phyloP scores from a whole-genome alignment of 2,329 filamentous ascomycete species.

The Colletotrichum karsti region DNA sequence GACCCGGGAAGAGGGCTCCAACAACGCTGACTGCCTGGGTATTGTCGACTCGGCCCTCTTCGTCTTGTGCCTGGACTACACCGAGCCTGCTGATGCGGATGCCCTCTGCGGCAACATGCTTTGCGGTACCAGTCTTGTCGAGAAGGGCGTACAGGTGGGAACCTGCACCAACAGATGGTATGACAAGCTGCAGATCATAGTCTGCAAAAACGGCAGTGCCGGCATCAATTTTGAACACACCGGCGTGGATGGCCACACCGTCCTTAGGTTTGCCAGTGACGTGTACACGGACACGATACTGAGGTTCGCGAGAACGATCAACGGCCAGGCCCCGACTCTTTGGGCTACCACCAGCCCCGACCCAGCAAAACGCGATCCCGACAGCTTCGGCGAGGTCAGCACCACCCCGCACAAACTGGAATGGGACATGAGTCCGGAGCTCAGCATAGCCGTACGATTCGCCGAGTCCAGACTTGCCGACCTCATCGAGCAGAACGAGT shows the following conservation, averaged over 20 bases:
- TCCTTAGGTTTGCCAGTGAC: slow-evolving; percentile 94
- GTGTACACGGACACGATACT: slow-evolving; percentile 98
- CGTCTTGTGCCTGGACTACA: slow-evolving; percentile 90
- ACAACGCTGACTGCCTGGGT: slow-evolving; percentile 94
- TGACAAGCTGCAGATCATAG: slow-evolving; percentile 98
- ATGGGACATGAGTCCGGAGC: slow-evolving; percentile 95
- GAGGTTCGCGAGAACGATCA: slow-evolving; percentile 93
- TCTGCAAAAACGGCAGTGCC: slow-evolving; percentile 97
- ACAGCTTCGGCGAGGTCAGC: slow-evolving; percentile 91
- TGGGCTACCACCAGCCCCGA: slow-evolving; percentile 94
- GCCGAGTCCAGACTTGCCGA: slow-evolving; percentile 95
- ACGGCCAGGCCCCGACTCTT: slow-evolving; percentile 88
- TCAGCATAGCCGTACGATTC: slow-evolving; percentile 91
- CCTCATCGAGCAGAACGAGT: slow-evolving; percentile 96
- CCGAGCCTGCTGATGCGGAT: slow-evolving; percentile 81
- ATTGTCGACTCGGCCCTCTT: slow-evolving; percentile 96
- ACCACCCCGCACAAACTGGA: slow-evolving; percentile 96
- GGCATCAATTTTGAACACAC: slow-evolving; percentile 99
- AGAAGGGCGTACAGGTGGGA: slow-evolving; percentile 93
- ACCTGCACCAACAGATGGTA: slow-evolving; percentile 99
- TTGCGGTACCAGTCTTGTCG: slow-evolving; percentile 90
- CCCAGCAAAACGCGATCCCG: slow-evolving; percentile 89
- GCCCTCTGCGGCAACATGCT: slow-evolving; percentile 99
- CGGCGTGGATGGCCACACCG: slow-evolving; percentile 96
- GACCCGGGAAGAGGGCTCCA: slow-evolving; percentile 85